Percentiles rank a stretch among this genome's conserved stretches.
These are phyloP conservation scores for Stephania japonica DNA, from an alignment of 164 flowering plant genomes.

Conservation along the genomic window DNA sequence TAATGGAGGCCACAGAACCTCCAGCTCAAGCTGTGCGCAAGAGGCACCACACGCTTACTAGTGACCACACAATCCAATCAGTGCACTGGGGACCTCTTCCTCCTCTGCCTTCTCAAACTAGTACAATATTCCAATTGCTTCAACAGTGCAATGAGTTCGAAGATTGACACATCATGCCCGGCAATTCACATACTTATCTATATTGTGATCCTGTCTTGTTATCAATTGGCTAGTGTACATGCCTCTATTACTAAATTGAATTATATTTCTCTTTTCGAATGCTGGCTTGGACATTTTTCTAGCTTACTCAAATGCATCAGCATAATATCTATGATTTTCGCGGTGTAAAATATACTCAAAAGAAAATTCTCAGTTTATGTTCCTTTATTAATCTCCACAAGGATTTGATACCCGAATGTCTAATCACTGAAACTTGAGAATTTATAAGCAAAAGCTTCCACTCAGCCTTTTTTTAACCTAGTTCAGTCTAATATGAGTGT, in stretches of 20 bases:
- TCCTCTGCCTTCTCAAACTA: conserved; percentile 8
- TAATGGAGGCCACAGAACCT: conserved; percentile 15
- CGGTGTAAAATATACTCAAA: background rate
- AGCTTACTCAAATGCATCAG: background rate
- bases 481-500: background rate
- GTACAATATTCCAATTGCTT: conserved; percentile 18
- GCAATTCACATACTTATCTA: background rate
- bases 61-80: conserved; percentile 13
- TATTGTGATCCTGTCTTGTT: background rate
- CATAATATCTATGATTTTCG: background rate
- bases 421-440: background rate
- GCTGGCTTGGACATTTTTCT: background rate
- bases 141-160: conserved; percentile 18
- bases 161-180: background rate
- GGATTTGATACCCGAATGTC: background rate
- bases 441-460: background rate
- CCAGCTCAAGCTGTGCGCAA: conserved; percentile 36
- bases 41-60: conserved; percentile 40
- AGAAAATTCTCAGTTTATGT: background rate
- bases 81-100: background rate
- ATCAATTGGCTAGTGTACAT: background rate
- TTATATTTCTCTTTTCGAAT: background rate
- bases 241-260: background rate
- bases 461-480: background rate
- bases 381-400: background rate